These are phyloP conservation scores for Phytophthora hybrid DNA, from an alignment of 352 stramenopile species.

Conservation along the genomic window DNA sequence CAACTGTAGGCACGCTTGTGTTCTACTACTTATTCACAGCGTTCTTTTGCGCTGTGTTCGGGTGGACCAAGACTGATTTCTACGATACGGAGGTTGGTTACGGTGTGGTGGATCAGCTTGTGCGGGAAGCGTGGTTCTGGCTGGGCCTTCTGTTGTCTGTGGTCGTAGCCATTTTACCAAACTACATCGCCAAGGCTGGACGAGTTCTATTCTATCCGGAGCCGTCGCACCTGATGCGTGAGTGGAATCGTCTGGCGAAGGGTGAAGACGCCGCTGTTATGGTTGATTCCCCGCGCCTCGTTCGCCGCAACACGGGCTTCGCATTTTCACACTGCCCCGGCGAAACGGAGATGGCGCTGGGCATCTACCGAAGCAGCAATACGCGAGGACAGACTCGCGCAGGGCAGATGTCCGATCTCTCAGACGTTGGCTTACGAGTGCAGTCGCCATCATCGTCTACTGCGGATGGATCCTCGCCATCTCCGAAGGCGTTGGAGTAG, in stretches of 20 bases:
- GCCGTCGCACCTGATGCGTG: slow-evolving; percentile 89
- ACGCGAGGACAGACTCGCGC: slow-evolving; percentile 23
- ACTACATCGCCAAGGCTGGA: slow-evolving; percentile 89
- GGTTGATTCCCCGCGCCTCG: slow-evolving; percentile 74
- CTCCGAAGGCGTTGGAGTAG: slow-evolving; percentile 44
- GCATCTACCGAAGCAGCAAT: slow-evolving; percentile 44
- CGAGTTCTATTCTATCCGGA: slow-evolving; percentile 90
- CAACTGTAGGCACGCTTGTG: slow-evolving; percentile 81
- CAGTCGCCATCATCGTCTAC: slow-evolving; percentile 62
- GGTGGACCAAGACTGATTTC: slow-evolving; percentile 76
- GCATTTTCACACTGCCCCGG: slow-evolving; percentile 85
- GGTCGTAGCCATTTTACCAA: slow-evolving; percentile 71
- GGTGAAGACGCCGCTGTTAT: slow-evolving; percentile 64
- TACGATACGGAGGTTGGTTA: slow-evolving; percentile 85
- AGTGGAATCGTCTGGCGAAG: slow-evolving; percentile 91
- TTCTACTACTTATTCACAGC: slow-evolving; percentile 90
- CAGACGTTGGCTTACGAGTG: slow-evolving; percentile 40
- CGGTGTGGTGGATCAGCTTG: slow-evolving; percentile 68
- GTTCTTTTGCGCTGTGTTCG: slow-evolving; percentile 85
- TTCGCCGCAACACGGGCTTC: slow-evolving; percentile 89
- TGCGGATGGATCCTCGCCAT: slow-evolving; percentile 65
- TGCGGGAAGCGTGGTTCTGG: slow-evolving; percentile 86
- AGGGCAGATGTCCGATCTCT: slow-evolving; percentile 44
- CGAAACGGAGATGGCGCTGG: slow-evolving; percentile 79
- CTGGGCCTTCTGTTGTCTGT: slow-evolving; percentile 74